Conservation (phyloP, 495 filamentous ascomycete species). For the Aspergillus biplanus region DNA sequence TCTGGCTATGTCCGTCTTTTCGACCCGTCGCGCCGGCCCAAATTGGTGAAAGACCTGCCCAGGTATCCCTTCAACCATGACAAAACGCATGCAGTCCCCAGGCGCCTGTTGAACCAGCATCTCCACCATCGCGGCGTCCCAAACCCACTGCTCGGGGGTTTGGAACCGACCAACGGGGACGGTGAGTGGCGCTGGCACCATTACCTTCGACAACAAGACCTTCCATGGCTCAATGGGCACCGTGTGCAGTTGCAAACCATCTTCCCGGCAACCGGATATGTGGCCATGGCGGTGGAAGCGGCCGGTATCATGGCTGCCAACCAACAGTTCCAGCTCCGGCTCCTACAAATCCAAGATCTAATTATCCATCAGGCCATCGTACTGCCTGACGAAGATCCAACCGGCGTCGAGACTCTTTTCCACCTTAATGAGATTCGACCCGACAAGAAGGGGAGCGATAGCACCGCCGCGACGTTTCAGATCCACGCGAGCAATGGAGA, state of each 20-base stretch:
- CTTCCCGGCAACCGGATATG: conserved; percentile 32
- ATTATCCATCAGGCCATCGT: conserved; percentile 44
- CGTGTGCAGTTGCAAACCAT: conserved; percentile 26
- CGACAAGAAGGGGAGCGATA: too few relatives aligned
- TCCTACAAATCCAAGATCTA: conserved; percentile 23
- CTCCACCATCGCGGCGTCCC: not conserved
- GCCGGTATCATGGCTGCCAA: conserved; percentile 12
- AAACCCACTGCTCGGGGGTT: conserved; percentile 30
- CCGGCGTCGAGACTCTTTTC: not conserved
- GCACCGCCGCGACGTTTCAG: too few relatives aligned
- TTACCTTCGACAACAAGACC: conserved; percentile 17
- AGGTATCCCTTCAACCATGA: conserved; percentile 50
- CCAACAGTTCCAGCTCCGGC: not conserved
- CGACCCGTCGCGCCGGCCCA: not conserved
- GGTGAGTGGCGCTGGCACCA: conserved; percentile 32
- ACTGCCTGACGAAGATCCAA: not conserved
- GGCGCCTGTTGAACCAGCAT: conserved; percentile 30
- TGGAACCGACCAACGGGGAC: not conserved
- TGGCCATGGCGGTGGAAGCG: conserved; percentile 33
- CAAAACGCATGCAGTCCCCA: conserved; percentile 43
- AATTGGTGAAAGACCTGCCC: conserved; percentile 35
- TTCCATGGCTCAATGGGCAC: conserved; percentile 29
- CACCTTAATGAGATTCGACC: too few relatives aligned
- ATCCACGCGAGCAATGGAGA: too few relatives aligned
- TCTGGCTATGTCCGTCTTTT: not conserved